phyloP scores from a whole-genome alignment of 257 asterid genomes.

The Striga asiatica region DNA sequence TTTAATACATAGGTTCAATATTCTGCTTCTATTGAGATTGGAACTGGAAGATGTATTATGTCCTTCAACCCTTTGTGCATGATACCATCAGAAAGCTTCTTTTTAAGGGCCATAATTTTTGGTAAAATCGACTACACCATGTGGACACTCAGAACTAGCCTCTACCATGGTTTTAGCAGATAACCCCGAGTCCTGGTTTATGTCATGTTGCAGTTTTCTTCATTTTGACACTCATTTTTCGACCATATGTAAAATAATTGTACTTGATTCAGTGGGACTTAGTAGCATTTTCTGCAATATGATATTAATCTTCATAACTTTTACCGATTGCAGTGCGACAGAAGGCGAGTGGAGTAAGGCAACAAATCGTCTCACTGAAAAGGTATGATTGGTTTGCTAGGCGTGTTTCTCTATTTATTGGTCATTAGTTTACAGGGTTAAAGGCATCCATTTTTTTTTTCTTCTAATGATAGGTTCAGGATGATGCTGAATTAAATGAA shows the following conservation, averaged over 20 bases:
- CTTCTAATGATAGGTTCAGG: slow-evolving; percentile 41
- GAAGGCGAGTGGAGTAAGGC: slow-evolving; percentile 62
- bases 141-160: no score
- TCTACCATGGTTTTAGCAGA: no score
- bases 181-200: no score
- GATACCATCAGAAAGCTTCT: no score
- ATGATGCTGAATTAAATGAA: slow-evolving; percentile 39
- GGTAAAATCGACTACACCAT: no score
- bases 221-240: background rate
- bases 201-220: no score
- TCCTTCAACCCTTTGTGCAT: no score
- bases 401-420: slow-evolving; percentile 7
- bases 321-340: slow-evolving; percentile 44
- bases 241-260: background rate
- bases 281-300: no score
- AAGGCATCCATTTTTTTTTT: background rate
- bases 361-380: slow-evolving; percentile 42
- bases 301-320: slow-evolving; percentile 19
- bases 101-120: no score
- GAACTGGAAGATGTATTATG: no score
- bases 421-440: slow-evolving; percentile 5
- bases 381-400: slow-evolving; percentile 36
- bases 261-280: slow-evolving; percentile 1
- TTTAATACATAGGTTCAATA: no score
- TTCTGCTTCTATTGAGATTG: no score